Base-by-base conservation (phyloP, 2,329 filamentous ascomycete species). In the Didymella arachidicola region DNA sequence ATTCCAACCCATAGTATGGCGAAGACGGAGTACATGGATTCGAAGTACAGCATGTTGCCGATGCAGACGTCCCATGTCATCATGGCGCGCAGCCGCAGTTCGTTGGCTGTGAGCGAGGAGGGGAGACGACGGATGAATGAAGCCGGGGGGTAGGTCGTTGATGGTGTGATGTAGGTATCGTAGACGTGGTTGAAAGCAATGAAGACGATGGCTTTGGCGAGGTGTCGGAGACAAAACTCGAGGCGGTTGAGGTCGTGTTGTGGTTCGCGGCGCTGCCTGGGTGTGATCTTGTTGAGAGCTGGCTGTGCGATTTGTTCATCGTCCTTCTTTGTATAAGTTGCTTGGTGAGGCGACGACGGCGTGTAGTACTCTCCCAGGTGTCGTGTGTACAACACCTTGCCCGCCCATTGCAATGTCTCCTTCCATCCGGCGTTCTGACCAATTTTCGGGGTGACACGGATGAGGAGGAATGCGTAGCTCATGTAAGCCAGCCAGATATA, bases 401-500 rank as follows among this genome's bases (percentile, higher is more conserved):
- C 36, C 0, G 44, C 52, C 16, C 29, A 43, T 7, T 14, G 22
- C 19, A 47, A 1, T 16, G 36, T 34, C 19, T 12, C 8, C 12
- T 22, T 34, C 44, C 30, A 53, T 3, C 16, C 41, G 11, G 12
- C 36, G 0, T 12, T 2, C 11, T 32, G 27, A n/a, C 4, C 22
- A 22, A 32, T n/a, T 1, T 14, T 12, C 2, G 67, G 65, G 2
- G 43, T 14, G 14, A 55, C 62, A 2, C 62, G 41, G 1, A 64
- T 19, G 2, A 69, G 45, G 4, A 57, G 45, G 14, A 68, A 38
- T 6, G 53, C 57, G 36, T 63, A 60, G 46, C 65, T 66, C 54
- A 64, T 59, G 53, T 67, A 57, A 2, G 45, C 60, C 11, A 58
- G 48, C 64, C 64, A 69, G 53, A 70, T 70, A n/a, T 66, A 62